phyloP scores from a whole-genome alignment of 768 basidiomycete genomes.

The Agaricus subrufescens region DNA sequence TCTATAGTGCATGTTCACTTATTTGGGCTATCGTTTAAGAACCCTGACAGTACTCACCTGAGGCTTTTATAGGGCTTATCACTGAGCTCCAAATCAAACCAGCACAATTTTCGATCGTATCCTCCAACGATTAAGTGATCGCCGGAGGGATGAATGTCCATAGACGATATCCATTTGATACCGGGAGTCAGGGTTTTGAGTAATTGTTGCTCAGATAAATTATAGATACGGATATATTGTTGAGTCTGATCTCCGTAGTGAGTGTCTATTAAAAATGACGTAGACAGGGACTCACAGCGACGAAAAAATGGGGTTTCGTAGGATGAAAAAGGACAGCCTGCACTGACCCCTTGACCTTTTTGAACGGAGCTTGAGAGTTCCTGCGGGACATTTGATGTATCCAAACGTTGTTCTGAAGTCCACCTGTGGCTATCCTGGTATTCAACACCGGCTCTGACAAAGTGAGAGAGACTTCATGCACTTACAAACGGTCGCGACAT shows the following conservation, averaged over 20 bases:
- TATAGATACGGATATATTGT: conserved; percentile 93
- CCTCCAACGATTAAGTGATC: conserved; percentile 97
- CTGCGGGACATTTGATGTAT: conserved; percentile 93
- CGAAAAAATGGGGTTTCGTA: conserved; percentile 91
- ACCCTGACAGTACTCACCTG: conserved; percentile 46
- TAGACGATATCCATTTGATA: conserved; percentile 93
- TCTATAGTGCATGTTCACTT: conserved; percentile 32
- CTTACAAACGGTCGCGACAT: conserved; percentile 92
- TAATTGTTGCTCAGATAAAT: conserved; percentile 89
- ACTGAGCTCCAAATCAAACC: conserved; percentile 97
- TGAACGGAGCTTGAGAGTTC: conserved; percentile 97
- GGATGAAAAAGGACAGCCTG: conserved; percentile 96
- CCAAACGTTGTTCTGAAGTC: conserved; percentile 81
- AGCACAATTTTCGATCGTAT: conserved; percentile 95
- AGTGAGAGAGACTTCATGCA: conserved; percentile 15
- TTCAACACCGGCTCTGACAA: conserved; percentile 8
- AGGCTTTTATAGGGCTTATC: conserved; percentile 97
- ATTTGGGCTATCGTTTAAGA: not conserved
- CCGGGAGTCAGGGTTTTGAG: conserved; percentile 94
- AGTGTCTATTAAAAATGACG: conserved; percentile 9
- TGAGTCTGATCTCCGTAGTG: conserved; percentile 62
- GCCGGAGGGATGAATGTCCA: conserved; percentile 95
- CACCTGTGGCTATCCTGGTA: conserved; percentile 47
- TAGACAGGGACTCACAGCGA: conserved; percentile 67
- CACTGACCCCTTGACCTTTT: conserved; percentile 85